phyloP scores from a whole-genome alignment of 805 yeast genomes.

The Sugiyamaella chiloensis region DNA sequence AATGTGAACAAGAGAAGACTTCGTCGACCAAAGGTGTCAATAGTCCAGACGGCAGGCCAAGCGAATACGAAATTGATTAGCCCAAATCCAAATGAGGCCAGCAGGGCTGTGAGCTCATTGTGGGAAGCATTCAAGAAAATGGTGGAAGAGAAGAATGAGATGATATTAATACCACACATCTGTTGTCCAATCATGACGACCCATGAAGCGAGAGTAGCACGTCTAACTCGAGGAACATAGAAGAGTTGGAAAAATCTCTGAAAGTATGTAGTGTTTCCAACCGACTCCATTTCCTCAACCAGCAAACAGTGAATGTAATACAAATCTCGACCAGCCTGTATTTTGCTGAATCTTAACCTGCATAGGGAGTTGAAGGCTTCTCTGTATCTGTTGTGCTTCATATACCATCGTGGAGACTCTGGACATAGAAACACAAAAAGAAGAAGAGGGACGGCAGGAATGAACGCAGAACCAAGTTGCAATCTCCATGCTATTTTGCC shows the following conservation, averaged over 20 bases:
- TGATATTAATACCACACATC: conserved; percentile 84
- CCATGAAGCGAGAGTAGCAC: conserved; percentile 76
- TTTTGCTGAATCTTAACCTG: conserved; percentile 42
- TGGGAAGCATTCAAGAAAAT: conserved; percentile 68
- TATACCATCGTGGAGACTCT: conserved; percentile 67
- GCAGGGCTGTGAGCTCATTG: conserved; percentile 43
- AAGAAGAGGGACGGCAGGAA: conserved; percentile 53
- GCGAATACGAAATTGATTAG: conserved; percentile 75
- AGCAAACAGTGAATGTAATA: conserved; percentile 53
- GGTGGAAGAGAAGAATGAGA: conserved; percentile 78
- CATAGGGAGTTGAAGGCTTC: conserved; percentile 50
- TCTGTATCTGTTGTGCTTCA: conserved; percentile 46
- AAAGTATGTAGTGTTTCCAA: conserved; percentile 28
- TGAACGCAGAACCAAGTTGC: conserved; percentile 60
- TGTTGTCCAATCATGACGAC: conserved; percentile 86
- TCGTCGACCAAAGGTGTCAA: conserved; percentile 73
- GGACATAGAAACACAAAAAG: conserved; percentile 49
- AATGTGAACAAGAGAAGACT: conserved; percentile 51
- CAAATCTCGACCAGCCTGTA: conserved; percentile 62
- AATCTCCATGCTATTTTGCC: conserved; percentile 49
- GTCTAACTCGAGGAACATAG: conserved; percentile 73
- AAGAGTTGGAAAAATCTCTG: conserved; percentile 40
- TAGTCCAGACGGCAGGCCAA: conserved; percentile 72
- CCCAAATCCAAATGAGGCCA: conserved; percentile 85
- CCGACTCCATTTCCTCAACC: conserved; percentile 36